phyloP scores from a whole-genome alignment of 2,329 filamentous ascomycete genomes.

The Curvularia spicifera region DNA sequence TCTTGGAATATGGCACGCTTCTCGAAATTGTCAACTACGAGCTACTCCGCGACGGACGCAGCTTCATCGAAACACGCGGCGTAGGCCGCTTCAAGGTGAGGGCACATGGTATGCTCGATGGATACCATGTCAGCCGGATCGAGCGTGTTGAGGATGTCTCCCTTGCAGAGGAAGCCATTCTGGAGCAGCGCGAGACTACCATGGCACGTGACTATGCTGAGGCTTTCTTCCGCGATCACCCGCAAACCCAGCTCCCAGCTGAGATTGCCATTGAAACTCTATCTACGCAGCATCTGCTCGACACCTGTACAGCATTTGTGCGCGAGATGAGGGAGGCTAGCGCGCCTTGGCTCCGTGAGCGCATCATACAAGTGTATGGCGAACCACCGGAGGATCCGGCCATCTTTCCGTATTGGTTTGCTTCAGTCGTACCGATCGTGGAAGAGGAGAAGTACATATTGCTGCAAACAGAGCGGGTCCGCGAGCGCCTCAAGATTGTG shows the following conservation, averaged over 20 bases:
- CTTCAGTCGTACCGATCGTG: slow-evolving; percentile 76
- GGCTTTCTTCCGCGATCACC: slow-evolving; percentile 46
- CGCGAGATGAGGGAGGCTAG: slow-evolving; percentile 70
- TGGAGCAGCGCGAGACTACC: slow-evolving; percentile 72
- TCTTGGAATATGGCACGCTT: slow-evolving; percentile 78
- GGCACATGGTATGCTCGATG: slow-evolving; percentile 70
- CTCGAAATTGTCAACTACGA: slow-evolving; percentile 77
- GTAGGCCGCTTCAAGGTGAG: slow-evolving; percentile 77
- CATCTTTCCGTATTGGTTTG: slow-evolving; percentile 89
- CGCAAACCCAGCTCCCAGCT: slow-evolving; percentile 29
- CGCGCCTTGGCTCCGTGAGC: slow-evolving; percentile 75
- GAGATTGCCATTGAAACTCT: slow-evolving; percentile 59
- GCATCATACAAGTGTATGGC: slow-evolving; percentile 76
- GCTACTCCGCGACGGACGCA: slow-evolving; percentile 78
- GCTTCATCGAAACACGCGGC: slow-evolving; percentile 78
- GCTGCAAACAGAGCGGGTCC: slow-evolving; percentile 74
- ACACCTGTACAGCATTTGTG: slow-evolving; percentile 71
- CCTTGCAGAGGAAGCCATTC: slow-evolving; percentile 76
- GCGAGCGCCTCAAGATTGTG: slow-evolving; percentile 82
- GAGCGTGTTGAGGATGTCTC: slow-evolving; percentile 83
- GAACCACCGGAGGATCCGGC: slow-evolving; percentile 77
- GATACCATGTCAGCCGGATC: slow-evolving; percentile 77
- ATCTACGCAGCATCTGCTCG: slow-evolving; percentile 74
- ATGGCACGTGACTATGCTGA: slow-evolving; percentile 45
- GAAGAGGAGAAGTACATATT: slow-evolving; percentile 82